Evolutionary conservation across 2,329 filamentous ascomycete species (phyloP).

Genomic region (Fusarium paranaense): DNA sequence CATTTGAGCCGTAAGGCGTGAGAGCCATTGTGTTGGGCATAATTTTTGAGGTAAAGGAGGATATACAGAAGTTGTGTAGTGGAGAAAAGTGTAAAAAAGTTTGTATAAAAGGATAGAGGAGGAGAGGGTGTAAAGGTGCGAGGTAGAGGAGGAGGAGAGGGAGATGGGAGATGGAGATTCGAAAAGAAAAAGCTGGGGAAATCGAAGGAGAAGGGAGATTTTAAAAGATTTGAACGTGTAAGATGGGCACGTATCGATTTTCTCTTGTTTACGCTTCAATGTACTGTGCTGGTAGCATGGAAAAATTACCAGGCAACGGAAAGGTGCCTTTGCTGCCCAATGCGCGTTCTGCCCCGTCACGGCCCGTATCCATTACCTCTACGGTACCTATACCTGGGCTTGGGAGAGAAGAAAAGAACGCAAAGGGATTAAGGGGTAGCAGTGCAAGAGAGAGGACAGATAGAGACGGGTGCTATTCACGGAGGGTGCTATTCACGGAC

Average conservation of each 20-base stretch:
- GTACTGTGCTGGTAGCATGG: conserved; percentile 4
- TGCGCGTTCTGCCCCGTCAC: conserved; percentile 35
- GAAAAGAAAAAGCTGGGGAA: conserved; percentile 27
- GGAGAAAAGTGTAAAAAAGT: conserved; percentile 2
- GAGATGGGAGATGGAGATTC: conserved; percentile 15
- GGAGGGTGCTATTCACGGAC: conserved; percentile 26
- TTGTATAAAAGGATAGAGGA: conserved; percentile 3
- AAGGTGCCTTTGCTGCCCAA: conserved; percentile 46
- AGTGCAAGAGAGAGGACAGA: background rate
- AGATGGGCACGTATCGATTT: conserved; percentile 11
- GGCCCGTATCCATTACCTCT: background rate
- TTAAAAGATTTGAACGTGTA: conserved; percentile 31
- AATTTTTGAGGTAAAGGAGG: conserved; percentile 6
- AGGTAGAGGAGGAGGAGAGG: conserved; percentile 9
- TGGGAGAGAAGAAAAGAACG: conserved; percentile 20
- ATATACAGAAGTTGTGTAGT: conserved; percentile 11
- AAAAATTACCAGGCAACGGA: conserved; percentile 37
- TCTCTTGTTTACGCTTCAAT: conserved; percentile 32
- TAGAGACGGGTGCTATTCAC: conserved; percentile 30
- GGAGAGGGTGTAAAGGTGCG: background rate
- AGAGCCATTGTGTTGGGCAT: conserved; percentile 46
- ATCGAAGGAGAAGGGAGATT: conserved; percentile 13
- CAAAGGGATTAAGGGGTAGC: conserved; percentile 36
- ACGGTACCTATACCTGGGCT: background rate
- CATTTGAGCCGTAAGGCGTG: conserved; percentile 50